These are phyloP conservation scores for Barbarea vulgaris DNA, from an alignment of 345 rosid genomes.

Conservation along the genomic window DNA sequence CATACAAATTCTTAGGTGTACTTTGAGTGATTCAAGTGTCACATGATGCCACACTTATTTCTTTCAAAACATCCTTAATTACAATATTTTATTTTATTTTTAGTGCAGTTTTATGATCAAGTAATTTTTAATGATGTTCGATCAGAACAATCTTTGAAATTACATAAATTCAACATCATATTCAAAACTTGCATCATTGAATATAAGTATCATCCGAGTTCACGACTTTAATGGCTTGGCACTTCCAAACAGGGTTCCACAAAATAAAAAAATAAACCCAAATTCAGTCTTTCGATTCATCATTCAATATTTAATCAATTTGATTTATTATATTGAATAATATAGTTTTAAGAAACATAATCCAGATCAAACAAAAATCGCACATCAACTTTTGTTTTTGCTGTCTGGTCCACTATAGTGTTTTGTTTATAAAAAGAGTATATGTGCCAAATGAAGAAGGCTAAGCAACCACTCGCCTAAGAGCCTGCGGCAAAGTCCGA, in stretches of 20 bases:
- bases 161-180: background rate
- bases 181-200: background rate
- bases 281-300: background rate
- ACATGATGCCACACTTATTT: slow-evolving; percentile 27
- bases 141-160: background rate
- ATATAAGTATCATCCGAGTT: background rate
- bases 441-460: background rate
- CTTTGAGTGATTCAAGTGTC: slow-evolving; percentile 17
- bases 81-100: background rate
- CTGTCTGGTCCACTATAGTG: background rate
- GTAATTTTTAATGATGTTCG: background rate
- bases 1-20: slow-evolving; percentile 28
- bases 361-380: background rate
- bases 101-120: background rate
- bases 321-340: background rate
- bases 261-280: background rate
- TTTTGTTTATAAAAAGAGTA: too few relatives aligned
- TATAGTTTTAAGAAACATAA: background rate
- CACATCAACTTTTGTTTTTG: background rate
- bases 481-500: background rate
- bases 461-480: background rate
- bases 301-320: background rate
- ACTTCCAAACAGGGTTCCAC: background rate
- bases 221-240: background rate
- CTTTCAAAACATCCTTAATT: slow-evolving; percentile 15